Percentiles rank a stretch among this genome's conserved stretches.
Conservation (phyloP, 75 land plant species). For the Pinus albicaulis region DNA sequence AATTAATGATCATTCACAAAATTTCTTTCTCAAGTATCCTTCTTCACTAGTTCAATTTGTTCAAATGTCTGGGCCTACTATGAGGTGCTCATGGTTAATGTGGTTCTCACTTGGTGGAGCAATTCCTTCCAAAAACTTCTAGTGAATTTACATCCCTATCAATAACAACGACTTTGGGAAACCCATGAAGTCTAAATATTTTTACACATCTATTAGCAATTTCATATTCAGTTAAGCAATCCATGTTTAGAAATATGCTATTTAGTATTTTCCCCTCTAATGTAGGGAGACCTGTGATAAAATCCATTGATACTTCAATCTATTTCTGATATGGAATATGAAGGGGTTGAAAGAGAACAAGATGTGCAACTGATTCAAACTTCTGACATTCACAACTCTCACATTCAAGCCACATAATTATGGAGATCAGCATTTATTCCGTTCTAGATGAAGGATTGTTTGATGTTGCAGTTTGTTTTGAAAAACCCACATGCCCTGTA, state of each 20-base stretch:
- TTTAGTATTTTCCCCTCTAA: neutral
- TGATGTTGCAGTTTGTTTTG: neutral
- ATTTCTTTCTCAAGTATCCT: too few species aligned
- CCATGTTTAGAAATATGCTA: neutral
- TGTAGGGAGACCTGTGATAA: neutral
- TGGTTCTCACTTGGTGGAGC: too few species aligned
- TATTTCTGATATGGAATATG: neutral
- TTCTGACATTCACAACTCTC: neutral
- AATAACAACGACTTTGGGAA: too few species aligned
- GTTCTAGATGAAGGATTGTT: neutral
- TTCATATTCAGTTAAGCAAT: neutral
- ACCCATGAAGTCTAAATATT: too few species aligned
- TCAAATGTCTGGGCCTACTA: too few species aligned
- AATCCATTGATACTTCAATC: neutral
- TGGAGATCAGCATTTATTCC: neutral
- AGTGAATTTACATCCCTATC: too few species aligned
- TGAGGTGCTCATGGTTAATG: too few species aligned
- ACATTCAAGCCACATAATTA: neutral
- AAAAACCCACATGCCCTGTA: neutral
- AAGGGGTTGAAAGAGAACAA: neutral
- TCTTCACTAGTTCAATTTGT: too few species aligned
- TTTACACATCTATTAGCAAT: too few species aligned
- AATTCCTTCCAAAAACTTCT: too few species aligned
- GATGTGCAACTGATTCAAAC: neutral
- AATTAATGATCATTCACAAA: too few species aligned